Evolutionary conservation across 176 grass and related monocot species (phyloP).

Genomic region (Oryza longistaminata): DNA sequence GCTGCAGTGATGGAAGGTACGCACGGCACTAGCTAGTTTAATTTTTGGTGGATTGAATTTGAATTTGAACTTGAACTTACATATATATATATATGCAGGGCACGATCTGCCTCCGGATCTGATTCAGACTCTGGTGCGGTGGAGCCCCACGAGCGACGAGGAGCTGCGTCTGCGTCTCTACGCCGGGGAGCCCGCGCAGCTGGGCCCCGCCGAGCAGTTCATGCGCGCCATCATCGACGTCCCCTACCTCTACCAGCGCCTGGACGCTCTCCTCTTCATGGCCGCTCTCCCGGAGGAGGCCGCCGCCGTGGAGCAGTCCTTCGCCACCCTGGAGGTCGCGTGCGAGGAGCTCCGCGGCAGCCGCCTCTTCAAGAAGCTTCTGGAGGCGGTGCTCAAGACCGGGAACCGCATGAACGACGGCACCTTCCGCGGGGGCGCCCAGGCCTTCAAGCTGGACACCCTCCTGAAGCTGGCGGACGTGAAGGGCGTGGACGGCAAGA

Average conservation of each 20-base stretch:
- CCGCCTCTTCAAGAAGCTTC: constrained; percentile 79
- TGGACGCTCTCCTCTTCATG: constrained; percentile 76
- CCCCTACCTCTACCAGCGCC: constrained; percentile 68
- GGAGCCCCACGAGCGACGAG: constrained; percentile 76
- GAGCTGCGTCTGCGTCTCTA: constrained; percentile 67
- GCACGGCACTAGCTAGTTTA: no score
- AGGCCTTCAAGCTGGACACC: constrained; percentile 93
- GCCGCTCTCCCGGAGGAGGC: constrained; percentile 62
- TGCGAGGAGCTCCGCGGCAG: constrained; percentile 64
- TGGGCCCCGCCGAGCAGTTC: constrained; percentile 73
- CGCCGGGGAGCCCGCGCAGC: constrained; percentile 51
- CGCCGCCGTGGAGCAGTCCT: constrained; percentile 53
- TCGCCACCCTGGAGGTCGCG: constrained; percentile 70
- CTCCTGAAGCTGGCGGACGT: constrained; percentile 82
- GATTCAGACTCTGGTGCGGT: constrained; percentile 68
- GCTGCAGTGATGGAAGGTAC: constrained; percentile 68
- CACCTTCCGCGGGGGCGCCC: constrained; percentile 80
- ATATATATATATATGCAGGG: no score
- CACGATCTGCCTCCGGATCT: constrained; percentile 69
- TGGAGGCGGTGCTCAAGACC: constrained; percentile 87
- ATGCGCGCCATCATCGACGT: constrained; percentile 70
- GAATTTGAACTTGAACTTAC: no score
- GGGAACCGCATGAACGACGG: constrained; percentile 92
- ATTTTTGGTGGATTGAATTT: no score
- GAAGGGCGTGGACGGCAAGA: constrained; percentile 82